phyloP scores from a whole-genome alignment of 2,329 filamentous ascomycete species.

The Neonectria hederae region DNA sequence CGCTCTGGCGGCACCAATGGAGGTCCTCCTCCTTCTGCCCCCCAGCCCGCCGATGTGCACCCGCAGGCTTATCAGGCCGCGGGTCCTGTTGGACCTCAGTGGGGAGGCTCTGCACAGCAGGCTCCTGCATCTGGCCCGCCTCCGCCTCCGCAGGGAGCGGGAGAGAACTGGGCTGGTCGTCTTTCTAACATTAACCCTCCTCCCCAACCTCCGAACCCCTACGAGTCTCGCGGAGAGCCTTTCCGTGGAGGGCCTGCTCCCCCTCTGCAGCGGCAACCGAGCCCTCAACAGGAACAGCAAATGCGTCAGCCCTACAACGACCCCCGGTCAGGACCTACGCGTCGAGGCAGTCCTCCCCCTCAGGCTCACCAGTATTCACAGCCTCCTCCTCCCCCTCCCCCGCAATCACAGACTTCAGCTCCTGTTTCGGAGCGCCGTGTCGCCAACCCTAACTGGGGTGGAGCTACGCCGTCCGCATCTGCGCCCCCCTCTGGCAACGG shows the following conservation, averaged over 20 bases:
- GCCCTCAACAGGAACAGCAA: slow-evolving; percentile 73
- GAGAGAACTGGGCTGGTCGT: slow-evolving; percentile 68
- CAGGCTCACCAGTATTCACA: slow-evolving; percentile 58
- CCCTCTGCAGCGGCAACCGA: slow-evolving; percentile 75
- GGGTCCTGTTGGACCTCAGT: slow-evolving; percentile 86
- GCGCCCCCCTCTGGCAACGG: slow-evolving; percentile 50
- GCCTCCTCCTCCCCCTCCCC: slow-evolving; percentile 62
- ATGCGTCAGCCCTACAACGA: slow-evolving; percentile 71
- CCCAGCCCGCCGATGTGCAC: slow-evolving; percentile 95
- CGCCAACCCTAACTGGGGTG: slow-evolving; percentile 68
- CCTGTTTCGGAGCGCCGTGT: slow-evolving; percentile 62
- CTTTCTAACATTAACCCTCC: slow-evolving; percentile 82
- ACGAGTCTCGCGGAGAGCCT: slow-evolving; percentile 76
- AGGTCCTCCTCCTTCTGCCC: slow-evolving; percentile 76
- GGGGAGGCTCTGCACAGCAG: slow-evolving; percentile 79
- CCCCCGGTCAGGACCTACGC: slow-evolving; percentile 47
- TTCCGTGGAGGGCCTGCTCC: slow-evolving; percentile 74
- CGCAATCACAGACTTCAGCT: slow-evolving; percentile 58
- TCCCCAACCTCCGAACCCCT: slow-evolving; percentile 81
- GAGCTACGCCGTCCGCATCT: slow-evolving; percentile 58
- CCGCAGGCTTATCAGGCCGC: slow-evolving; percentile 90
- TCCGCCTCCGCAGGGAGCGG: slow-evolving; percentile 68
- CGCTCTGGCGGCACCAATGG: slow-evolving; percentile 82
- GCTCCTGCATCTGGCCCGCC: slow-evolving; percentile 63
- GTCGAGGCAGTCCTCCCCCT: slow-evolving; percentile 64